These are phyloP conservation scores for Leccinum aurantiacum DNA, from an alignment of 768 basidiomycete species.

Conservation along the genomic window DNA sequence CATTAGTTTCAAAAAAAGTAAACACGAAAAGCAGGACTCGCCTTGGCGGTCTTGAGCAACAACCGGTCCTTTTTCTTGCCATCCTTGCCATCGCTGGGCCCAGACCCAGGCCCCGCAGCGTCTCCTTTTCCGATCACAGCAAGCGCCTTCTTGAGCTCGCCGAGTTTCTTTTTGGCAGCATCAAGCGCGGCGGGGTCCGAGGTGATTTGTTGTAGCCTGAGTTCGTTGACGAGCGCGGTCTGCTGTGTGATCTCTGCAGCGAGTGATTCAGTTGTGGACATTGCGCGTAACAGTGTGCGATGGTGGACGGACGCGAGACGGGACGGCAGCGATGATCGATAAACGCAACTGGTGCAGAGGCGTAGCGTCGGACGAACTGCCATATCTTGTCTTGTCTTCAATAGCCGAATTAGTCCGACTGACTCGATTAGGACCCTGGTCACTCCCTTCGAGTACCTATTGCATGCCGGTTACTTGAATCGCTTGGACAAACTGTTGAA, in stretches of 20 bases:
- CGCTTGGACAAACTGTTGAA: no score
- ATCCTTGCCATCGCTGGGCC: slow-evolving; percentile 38
- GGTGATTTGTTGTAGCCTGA: slow-evolving; percentile 47
- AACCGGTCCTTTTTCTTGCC: slow-evolving; percentile 69
- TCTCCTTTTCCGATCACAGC: slow-evolving; percentile 39
- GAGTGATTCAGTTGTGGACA: slow-evolving; percentile 46
- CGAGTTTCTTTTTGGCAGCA: slow-evolving; percentile 65
- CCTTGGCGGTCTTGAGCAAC: slow-evolving; percentile 93
- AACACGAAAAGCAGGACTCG: slow-evolving; percentile 32
- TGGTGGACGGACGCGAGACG: slow-evolving; percentile 15
- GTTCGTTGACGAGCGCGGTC: slow-evolving; percentile 57
- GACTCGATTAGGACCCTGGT: slow-evolving; percentile 29
- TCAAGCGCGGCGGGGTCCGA: slow-evolving; percentile 52
- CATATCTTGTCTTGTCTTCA: neutral
- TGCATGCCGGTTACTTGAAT: no score
- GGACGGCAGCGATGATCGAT: slow-evolving; percentile 36
- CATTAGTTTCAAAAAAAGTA: slow-evolving; percentile 16
- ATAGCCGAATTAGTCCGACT: slow-evolving; percentile 12
- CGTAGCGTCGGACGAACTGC: neutral
- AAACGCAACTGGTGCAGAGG: slow-evolving; percentile 6
- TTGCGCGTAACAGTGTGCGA: slow-evolving; percentile 24
- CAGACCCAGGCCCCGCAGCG: slow-evolving; percentile 31
- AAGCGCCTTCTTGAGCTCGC: slow-evolving; percentile 63
- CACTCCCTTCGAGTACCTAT: slow-evolving; percentile 12
- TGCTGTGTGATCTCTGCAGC: slow-evolving; percentile 56